Evolutionary conservation across 805 yeast genomes (phyloP).

Genomic region (Hanseniaspora pseudoguilliermondii): DNA sequence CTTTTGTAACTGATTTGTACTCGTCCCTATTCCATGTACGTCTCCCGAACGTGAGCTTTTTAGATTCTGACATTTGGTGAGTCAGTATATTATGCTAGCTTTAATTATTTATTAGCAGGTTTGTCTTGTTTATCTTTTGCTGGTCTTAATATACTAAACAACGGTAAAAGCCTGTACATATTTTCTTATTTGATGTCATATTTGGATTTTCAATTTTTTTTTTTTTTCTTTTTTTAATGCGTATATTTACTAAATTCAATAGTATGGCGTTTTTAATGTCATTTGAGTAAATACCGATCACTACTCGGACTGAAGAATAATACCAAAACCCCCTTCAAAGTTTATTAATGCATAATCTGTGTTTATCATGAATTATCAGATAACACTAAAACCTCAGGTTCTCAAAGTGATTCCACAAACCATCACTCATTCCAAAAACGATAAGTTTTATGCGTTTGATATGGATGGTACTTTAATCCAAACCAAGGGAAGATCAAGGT

Average conservation of each 20-base stretch:
- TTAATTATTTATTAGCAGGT: background rate
- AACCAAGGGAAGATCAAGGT: conserved; percentile 51
- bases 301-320: too few relatives aligned
- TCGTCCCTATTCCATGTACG: conserved; percentile 62
- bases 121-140: background rate
- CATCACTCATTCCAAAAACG: conserved; percentile 3
- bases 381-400: conserved; percentile 32
- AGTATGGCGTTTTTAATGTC: too few relatives aligned
- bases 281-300: too few relatives aligned
- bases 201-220: too few relatives aligned
- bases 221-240: too few relatives aligned
- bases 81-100: too few relatives aligned
- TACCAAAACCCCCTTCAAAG: background rate
- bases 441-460: conserved; percentile 62
- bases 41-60: conserved; percentile 38
- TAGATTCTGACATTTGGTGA: background rate
- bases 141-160: background rate
- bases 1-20: conserved; percentile 33
- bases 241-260: too few relatives aligned
- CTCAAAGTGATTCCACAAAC: conserved; percentile 31
- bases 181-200: too few relatives aligned
- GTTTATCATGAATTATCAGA: conserved; percentile 22
- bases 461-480: conserved; percentile 66
- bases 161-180: too few relatives aligned
- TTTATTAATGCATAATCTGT: background rate